Base-by-base conservation (phyloP, 352 stramenopile species). In the Globisporangium ultimum region DNA sequence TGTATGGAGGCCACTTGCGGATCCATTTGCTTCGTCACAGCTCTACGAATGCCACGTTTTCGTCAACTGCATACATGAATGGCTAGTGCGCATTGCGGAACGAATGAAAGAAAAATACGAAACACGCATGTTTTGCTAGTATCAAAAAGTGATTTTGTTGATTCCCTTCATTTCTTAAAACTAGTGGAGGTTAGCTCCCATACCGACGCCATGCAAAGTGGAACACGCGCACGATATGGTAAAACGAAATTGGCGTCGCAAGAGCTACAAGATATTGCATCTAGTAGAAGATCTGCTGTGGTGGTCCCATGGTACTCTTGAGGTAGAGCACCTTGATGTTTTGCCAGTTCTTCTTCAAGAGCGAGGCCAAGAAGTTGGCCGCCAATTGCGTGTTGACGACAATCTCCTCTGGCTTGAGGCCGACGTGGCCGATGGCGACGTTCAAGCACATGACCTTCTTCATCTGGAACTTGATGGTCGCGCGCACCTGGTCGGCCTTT, bases 381-480 rank as follows among this genome's bases (percentile, higher is more conserved):
- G 97, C 91, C 63, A 99, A 76, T 76, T 99, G 93, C 45, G 97
- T 98, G 91, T 99, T 99, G 57, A 98, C 92, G 66, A 98, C 79
- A 62, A 99, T 98, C 70, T 99, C 83, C 68, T 99, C 81, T 82
- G 96, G 87, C 14, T 85, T 75, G 54, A 98, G 93, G 14, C 81
- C 78, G 28, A 99, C 93, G 84, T 99, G 98, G 74, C 93, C 98
- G 56, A 99, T 97, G 66, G 97, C 95, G 48, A 99, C 94, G 80
- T 98, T 99, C 14, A 99, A 76, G 87, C 97, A 99, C 93, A 99
- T 98, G 63, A 99, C 98, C 89, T 99, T 99, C 95, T 99, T 99
- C 97, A 99, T 99, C 90, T 99, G 98, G 89, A 99, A 99, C 92
- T 99, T 99, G 91, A 99, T 99, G 62, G 97, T 99, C 58, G 95